A percentile compares a stretch with the other conserved stretches of the same genome.
Conservation (phyloP, 1,139 yeast genomes). For the Pichia sp. region DNA sequence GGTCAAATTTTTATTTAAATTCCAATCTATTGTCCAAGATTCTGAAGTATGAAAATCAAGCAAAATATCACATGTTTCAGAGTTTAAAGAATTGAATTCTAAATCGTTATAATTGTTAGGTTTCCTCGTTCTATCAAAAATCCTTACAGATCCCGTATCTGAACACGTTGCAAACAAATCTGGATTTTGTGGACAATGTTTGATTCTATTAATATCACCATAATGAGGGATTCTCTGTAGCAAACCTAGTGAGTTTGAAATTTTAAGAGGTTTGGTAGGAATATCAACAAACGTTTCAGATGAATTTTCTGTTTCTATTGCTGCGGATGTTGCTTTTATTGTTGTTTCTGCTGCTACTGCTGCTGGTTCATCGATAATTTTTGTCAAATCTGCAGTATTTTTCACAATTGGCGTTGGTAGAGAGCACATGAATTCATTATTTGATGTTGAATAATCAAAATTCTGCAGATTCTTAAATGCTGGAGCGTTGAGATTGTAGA, state of each 20-base stretch:
- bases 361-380: neutral
- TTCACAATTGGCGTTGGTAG: conserved; percentile 10
- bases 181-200: conserved; percentile 74
- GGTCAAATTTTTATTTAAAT: conserved; percentile 23
- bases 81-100: conserved; percentile 14
- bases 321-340: no score
- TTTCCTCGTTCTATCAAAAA: conserved; percentile 51
- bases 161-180: conserved; percentile 64
- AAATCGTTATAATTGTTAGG: conserved; percentile 28
- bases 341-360: no score
- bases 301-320: no score
- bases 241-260: conserved; percentile 31
- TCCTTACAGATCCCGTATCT: conserved; percentile 24
- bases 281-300: no score
- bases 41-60: conserved; percentile 28
- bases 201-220: conserved; percentile 61
- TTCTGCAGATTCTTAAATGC: conserved; percentile 13
- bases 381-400: conserved; percentile 6
- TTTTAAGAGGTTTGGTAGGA: no score
- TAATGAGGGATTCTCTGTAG: conserved; percentile 29
- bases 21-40: conserved; percentile 33
- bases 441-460: conserved; percentile 15
- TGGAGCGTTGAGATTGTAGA: no score
- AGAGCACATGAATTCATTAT: conserved; percentile 24
- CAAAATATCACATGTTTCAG: conserved; percentile 24